Base-by-base conservation (phyloP, 495 filamentous ascomycete genomes). In the Aspergillus heteromorphus region DNA sequence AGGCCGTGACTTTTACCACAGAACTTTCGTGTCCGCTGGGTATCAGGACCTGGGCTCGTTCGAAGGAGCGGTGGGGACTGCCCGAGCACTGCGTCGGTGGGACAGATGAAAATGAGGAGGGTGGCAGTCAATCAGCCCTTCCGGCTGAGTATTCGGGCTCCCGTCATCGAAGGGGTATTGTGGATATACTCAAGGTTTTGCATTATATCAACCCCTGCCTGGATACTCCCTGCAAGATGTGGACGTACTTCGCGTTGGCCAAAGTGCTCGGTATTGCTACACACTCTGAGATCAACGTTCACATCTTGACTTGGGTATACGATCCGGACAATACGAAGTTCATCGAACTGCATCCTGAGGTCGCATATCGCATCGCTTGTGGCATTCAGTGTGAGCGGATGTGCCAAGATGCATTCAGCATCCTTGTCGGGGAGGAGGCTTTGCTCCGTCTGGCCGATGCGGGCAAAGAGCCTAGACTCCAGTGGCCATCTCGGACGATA, bases 201-300 rank as follows among this genome's bases (percentile, higher is more conserved):
- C 70, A 80, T 47, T 78, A 76, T 13, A 48, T 74, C 0, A 67
- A 71, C 40, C 69, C 82, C 1, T 64, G 72, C 2, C 63, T 88
- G n/a, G 79, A 87, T 58, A 86, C 84, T 0, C 83, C 85, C n/a
- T 70, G 78, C 34, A 83, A 85, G 21, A 61, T 85, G 45, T 87
- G 80, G 77, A 85, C 83, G 0, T 77, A 83, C 14, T 81, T 81
- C 14, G 78, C 74, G 8, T 64, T 87, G 2, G 83, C 83, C 18
- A 81, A 80, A 18, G 65, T 81, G 45, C 74, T 84, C 18, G 76
- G 82, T 1, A 73, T 85, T 17, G 71, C 75, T 0, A 65, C 63
- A 2, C 45, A 63, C 11, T 64, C 67, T 0, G 47, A 61, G 1
- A 62, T 78, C 16, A 62, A 60, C 40, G 68, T 65, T 19, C 69